Evolutionary conservation across 495 filamentous ascomycete species (phyloP).

Genomic region (Tuber magnatum): DNA sequence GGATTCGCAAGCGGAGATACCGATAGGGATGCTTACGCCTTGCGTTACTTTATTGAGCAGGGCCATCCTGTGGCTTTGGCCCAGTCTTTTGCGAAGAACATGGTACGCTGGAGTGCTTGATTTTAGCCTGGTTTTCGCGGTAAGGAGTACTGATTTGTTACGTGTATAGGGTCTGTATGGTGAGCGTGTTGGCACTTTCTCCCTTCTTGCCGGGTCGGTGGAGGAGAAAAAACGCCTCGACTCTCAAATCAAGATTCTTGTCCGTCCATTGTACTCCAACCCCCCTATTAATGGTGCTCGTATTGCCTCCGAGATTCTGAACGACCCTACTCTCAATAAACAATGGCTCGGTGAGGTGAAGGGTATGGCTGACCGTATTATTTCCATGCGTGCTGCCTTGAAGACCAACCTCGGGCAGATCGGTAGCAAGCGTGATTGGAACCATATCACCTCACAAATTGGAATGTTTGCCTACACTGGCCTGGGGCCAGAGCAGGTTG

Average conservation of each 20-base stretch:
- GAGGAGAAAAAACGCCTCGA: constrained; percentile 96
- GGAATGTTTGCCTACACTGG: constrained; percentile 99
- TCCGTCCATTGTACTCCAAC: constrained; percentile 96
- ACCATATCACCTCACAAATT: constrained; percentile 96
- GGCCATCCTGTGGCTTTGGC: constrained; percentile 83
- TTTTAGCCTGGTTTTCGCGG: neutral
- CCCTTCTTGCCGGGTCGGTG: constrained; percentile 69
- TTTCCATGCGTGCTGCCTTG: constrained; percentile 88
- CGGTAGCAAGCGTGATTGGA: constrained; percentile 94
- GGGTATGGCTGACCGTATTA: constrained; percentile 98
- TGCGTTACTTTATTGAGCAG: constrained; percentile 83
- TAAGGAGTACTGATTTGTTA: neutral
- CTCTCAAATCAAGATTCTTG: constrained; percentile 95
- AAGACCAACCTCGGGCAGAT: constrained; percentile 90
- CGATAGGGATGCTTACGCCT: constrained; percentile 82
- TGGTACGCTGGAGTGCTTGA: constrained; percentile 51
- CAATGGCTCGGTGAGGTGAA: constrained; percentile 97
- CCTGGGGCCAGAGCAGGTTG: constrained; percentile 86
- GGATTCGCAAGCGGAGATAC: constrained; percentile 93
- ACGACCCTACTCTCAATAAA: constrained; percentile 73
- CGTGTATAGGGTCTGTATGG: constrained; percentile 78
- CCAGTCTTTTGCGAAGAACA: constrained; percentile 99
- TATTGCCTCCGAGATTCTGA: constrained; percentile 86
- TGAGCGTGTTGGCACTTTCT: constrained; percentile 97
- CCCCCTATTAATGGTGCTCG: constrained; percentile 93